phyloP scores from a whole-genome alignment of 2,329 filamentous ascomycete genomes.

The Colletotrichum sp. region DNA sequence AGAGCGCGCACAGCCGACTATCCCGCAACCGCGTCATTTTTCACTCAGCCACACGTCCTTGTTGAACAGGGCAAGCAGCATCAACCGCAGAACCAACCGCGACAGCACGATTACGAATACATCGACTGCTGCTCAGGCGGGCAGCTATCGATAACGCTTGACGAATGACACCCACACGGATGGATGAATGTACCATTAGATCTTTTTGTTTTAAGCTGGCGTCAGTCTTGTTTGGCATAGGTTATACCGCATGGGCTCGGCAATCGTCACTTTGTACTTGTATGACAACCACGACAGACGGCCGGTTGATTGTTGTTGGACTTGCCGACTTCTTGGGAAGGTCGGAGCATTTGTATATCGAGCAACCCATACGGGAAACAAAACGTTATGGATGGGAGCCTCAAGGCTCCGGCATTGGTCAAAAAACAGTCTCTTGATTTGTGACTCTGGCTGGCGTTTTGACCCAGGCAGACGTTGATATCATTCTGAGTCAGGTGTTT shows the following conservation, averaged over 20 bases:
- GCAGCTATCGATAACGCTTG: slow-evolving; percentile 49
- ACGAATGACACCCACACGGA: slow-evolving; percentile 29
- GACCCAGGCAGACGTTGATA: not conserved
- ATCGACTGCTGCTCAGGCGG: slow-evolving; percentile 44
- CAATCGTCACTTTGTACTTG: slow-evolving; percentile 11
- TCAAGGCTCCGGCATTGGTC: not conserved
- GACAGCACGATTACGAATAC: slow-evolving; percentile 46
- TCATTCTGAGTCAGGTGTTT: not conserved
- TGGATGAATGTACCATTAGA: slow-evolving; percentile 26
- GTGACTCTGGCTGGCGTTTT: not conserved
- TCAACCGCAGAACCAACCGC: slow-evolving; percentile 48
- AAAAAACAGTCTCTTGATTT: not conserved
- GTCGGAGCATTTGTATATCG: slow-evolving; percentile 18
- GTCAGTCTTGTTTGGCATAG: slow-evolving; percentile 22
- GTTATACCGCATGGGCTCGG: slow-evolving; percentile 17
- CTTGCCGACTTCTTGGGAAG: not conserved
- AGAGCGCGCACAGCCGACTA: slow-evolving; percentile 39
- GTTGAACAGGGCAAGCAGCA: slow-evolving; percentile 50
- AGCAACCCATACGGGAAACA: slow-evolving; percentile 9
- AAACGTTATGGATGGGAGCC: not conserved
- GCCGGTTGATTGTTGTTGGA: slow-evolving; percentile 13
- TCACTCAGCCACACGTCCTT: slow-evolving; percentile 47
- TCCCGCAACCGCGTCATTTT: slow-evolving; percentile 38
- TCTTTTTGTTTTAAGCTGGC: slow-evolving; percentile 20
- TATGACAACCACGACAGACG: slow-evolving; percentile 22